Evolutionary conservation across 305 asterid species (phyloP).

Genomic region (Solanum hybrid): DNA sequence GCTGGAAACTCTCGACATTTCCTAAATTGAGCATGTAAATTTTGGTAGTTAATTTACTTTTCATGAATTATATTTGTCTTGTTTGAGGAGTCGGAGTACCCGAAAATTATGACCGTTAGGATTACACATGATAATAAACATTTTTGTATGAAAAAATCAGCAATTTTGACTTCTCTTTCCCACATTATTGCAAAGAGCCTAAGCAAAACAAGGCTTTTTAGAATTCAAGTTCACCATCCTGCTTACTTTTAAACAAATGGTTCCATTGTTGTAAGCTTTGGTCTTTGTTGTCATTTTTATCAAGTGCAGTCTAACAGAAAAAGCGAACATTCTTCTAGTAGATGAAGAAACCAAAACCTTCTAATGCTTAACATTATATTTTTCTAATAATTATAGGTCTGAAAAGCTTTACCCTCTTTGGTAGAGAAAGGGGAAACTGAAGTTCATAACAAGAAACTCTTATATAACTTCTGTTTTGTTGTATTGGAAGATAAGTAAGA

Average conservation of each 20-base stretch:
- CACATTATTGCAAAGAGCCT: background rate
- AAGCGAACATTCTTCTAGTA: background rate
- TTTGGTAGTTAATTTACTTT: background rate
- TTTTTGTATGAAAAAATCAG: background rate
- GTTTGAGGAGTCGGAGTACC: background rate
- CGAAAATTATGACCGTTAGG: background rate
- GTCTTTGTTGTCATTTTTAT: background rate
- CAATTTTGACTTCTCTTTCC: background rate
- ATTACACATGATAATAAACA: background rate
- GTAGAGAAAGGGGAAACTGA: background rate
- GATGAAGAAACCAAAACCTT: background rate
- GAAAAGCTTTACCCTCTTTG: background rate
- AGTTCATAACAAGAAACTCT: background rate
- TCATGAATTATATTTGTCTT: background rate
- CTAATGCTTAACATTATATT: background rate
- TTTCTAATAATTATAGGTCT: background rate
- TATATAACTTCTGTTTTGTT: background rate
- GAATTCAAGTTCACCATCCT: background rate
- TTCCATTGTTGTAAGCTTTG: background rate
- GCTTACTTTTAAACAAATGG: background rate
- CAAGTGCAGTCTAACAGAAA: background rate
- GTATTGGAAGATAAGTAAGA: background rate
- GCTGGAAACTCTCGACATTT: background rate
- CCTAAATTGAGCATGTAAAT: background rate
- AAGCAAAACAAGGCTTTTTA: background rate